Conservation (phyloP, 192 early-diverging fungal genomes). For the Backusella parvicylindrica region DNA sequence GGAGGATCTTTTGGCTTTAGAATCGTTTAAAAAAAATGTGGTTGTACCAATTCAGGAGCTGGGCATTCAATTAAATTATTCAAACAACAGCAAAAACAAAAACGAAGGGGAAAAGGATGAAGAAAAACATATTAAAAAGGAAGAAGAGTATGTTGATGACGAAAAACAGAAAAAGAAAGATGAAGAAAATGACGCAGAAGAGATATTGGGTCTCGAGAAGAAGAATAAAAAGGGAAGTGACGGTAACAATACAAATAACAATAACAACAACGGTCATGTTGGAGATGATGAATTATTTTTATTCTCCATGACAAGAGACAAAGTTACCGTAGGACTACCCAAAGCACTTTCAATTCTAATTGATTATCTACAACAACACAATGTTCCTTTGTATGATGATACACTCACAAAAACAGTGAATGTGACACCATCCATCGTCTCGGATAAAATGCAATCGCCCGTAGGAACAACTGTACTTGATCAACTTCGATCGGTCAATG, state of each 20-base stretch:
- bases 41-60: not conserved
- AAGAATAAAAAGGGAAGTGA: not conserved
- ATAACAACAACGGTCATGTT: not conserved
- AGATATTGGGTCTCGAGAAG: not conserved
- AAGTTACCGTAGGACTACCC: not conserved
- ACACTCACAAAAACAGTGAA: not conserved
- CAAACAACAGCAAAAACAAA: not conserved
- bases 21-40: not conserved
- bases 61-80: not conserved
- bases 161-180: not conserved
- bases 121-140: not conserved
- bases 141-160: too few species aligned
- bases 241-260: not conserved
- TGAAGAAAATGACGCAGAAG: too few species aligned
- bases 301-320: slow-evolving; percentile 5
- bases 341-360: not conserved
- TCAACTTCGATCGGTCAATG: not conserved
- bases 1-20: not conserved
- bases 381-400: not conserved
- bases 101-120: not conserved
- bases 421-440: not conserved
- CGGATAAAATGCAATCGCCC: not conserved
- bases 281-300: not conserved
- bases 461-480: not conserved
- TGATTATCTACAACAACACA: not conserved